These are phyloP conservation scores for Sanghuangporus baumii DNA, from an alignment of 1,284 basidiomycete genomes.

Conservation along the genomic window DNA sequence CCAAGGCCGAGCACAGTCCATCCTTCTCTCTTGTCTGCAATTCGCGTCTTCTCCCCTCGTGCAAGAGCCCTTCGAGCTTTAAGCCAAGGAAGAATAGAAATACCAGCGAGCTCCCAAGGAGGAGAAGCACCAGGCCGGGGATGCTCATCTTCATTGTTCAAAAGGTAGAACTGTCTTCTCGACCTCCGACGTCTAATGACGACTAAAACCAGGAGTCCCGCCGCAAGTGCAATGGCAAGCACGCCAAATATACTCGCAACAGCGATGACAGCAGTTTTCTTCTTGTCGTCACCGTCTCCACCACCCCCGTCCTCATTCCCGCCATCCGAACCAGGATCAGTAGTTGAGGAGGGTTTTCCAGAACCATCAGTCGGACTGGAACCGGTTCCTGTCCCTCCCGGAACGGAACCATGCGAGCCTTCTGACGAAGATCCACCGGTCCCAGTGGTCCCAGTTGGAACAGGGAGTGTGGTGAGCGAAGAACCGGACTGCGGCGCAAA, in stretches of 20 bases:
- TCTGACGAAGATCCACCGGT: slow-evolving; percentile 10
- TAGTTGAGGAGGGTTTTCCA: neutral
- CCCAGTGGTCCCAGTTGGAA: slow-evolving; percentile 6
- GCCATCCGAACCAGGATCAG: neutral
- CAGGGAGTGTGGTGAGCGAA: slow-evolving; percentile 21
- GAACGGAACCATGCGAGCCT: slow-evolving; percentile 17
- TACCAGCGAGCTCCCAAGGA: neutral
- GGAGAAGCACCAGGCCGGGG: neutral
- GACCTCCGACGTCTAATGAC: slow-evolving; percentile 19
- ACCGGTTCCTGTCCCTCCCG: neutral
- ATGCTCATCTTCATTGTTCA: slow-evolving; percentile 19
- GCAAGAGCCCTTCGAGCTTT: slow-evolving; percentile 1
- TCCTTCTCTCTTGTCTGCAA: slow-evolving; percentile 8
- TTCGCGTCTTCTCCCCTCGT: slow-evolving; percentile 8
- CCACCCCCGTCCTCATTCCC: neutral
- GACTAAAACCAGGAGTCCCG: slow-evolving; percentile 21
- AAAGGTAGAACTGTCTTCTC: slow-evolving; percentile 19
- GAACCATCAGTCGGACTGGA: neutral
- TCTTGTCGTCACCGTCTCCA: slow-evolving; percentile 11
- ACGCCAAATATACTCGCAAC: slow-evolving; percentile 48
- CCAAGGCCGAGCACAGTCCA: slow-evolving; percentile 10
- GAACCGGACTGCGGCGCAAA: slow-evolving; percentile 30
- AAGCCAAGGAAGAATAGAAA: slow-evolving; percentile 10
- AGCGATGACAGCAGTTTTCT: slow-evolving; percentile 40
- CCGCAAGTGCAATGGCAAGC: slow-evolving; percentile 19